Evolutionary conservation across 306 rosid species (phyloP).

Genomic region (Vigna angularis): DNA sequence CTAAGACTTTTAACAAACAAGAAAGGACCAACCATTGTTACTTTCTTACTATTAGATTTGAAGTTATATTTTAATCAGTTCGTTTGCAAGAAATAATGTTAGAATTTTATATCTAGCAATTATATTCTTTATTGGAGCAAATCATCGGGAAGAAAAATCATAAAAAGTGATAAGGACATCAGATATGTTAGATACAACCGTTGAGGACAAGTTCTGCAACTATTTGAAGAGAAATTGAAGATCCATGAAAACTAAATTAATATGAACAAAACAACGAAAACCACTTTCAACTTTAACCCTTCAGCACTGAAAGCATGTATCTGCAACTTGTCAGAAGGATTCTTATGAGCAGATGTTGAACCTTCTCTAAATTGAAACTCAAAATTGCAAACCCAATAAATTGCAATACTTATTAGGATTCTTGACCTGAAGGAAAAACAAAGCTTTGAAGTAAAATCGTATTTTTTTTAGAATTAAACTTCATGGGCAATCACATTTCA

Average conservation of each 20-base stretch:
- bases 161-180: neutral
- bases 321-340: slow-evolving; percentile 8
- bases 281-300: neutral
- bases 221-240: neutral
- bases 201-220: neutral
- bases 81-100: neutral
- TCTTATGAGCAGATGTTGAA: neutral
- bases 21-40: neutral
- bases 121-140: neutral
- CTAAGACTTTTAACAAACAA: slow-evolving; percentile 9
- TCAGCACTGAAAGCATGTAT: neutral
- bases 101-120: neutral
- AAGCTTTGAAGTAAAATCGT: neutral
- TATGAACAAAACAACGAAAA: slow-evolving; percentile 13
- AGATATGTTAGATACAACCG: neutral
- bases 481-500: neutral
- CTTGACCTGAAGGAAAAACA: neutral
- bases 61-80: neutral
- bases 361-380: neutral
- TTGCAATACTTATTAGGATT: neutral
- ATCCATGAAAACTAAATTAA: slow-evolving; percentile 2
- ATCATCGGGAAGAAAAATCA: neutral
- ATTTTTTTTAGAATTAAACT: neutral
- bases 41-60: neutral
- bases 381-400: slow-evolving; percentile 2